phyloP scores from a whole-genome alignment of 441 rosid genomes.

The Isatis lusitanica region DNA sequence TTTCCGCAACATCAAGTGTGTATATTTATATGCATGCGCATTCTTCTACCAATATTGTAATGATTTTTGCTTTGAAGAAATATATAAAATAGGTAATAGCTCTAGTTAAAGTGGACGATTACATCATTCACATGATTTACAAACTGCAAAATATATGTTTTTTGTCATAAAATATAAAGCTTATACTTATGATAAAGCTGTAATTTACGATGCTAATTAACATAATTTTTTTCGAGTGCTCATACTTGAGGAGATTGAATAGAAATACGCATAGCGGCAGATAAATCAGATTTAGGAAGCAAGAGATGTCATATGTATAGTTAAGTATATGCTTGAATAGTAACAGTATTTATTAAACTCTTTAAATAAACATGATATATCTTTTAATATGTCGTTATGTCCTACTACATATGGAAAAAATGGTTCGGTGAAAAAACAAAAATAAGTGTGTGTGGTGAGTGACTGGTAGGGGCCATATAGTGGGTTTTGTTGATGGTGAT shows the following conservation, averaged over 20 bases:
- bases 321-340: conserved; percentile 5
- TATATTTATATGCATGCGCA: conserved; percentile 18
- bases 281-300: conserved; percentile 6
- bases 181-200: background rate
- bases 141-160: background rate
- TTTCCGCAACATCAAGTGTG: background rate
- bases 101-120: background rate
- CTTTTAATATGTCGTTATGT: background rate
- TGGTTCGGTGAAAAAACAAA: conserved; percentile 12
- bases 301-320: background rate
- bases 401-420: conserved; percentile 10
- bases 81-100: background rate
- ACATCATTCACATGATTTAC: background rate
- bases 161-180: background rate
- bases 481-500: conserved; percentile 40
- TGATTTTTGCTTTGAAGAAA: background rate
- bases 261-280: background rate
- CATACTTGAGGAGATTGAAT: background rate
- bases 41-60: conserved; percentile 1
- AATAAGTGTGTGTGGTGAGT: conserved; percentile 27
- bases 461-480: conserved; percentile 34
- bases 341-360: background rate
- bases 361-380: background rate
- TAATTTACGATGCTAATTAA: background rate
- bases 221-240: background rate